Evolutionary conservation across 1,284 basidiomycete genomes (phyloP), one percentile per base, ranked within the genome.

Genomic region (Ustilago hordei): DNA sequence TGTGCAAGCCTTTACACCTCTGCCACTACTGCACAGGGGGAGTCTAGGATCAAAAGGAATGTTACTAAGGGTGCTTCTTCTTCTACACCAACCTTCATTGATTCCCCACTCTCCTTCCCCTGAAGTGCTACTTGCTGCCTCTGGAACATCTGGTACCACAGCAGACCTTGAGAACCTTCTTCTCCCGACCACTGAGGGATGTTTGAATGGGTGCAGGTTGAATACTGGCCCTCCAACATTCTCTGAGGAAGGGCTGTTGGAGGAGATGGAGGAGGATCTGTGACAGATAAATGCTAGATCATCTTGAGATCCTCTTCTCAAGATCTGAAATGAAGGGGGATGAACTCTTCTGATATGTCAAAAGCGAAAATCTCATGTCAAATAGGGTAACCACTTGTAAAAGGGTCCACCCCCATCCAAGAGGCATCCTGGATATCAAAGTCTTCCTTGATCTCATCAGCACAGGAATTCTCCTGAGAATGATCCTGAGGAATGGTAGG

Each of bases 401-500:
- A 50, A 11, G 68, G 68, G 34, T 69, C 68, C 23, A 69, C n/a
- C 0, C 58, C 68, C 0, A 32, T 19, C 60, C 69, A 71, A 9
- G 55, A 48, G 7, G 41, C 13, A 0, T 39, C 2, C 11, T 11
- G 7, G 1, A 50, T 43, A 31, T 55, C 15, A 4, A 38, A 31
- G 28, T 56, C 56, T 8, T 57, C 60, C 13, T 50, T 45, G 0
- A 34, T 41, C n/a, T 45, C 55, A 50, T 69, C 72, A 3, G 60
- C 64, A 5, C 36, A 41, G 2, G 73, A 71, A 1, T 68, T 55
- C 28, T 75, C 68, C 17, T 68, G 60, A 7, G 73, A 70, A 23
- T 68, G 58, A 3, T 64, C 73, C 13, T 75, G 73, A 2, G 64
- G 73, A 19, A 68, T 75, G 8, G 73, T 71, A 2, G 73, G 68